Conservation (phyloP, 2,329 filamentous ascomycete species). For the Cladophialophora chaetospira region DNA sequence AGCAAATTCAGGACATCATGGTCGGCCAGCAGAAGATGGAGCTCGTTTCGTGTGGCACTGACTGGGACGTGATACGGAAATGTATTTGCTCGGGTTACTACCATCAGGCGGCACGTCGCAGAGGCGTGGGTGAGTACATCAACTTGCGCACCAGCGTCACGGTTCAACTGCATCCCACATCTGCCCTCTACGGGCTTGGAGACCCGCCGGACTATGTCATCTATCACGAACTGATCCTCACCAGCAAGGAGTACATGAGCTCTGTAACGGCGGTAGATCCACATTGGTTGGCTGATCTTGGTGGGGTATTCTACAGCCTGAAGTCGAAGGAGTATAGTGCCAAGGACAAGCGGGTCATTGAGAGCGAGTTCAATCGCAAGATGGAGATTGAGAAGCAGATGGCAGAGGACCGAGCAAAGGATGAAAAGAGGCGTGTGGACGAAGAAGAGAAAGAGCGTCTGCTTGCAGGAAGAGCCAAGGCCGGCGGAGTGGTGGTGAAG, state of each 20-base stretch:
- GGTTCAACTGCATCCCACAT: constrained; percentile 92
- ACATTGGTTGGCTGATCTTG: constrained; percentile 94
- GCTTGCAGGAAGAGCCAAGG: constrained; percentile 26
- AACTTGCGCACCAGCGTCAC: constrained; percentile 93
- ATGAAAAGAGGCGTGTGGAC: constrained; percentile 63
- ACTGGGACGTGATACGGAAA: constrained; percentile 93
- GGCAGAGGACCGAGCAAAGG: constrained; percentile 80
- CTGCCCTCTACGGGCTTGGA: constrained; percentile 85
- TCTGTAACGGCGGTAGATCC: constrained; percentile 95
- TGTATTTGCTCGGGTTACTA: constrained; percentile 98
- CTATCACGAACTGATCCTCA: constrained; percentile 97
- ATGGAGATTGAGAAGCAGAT: constrained; percentile 94
- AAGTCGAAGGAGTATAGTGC: constrained; percentile 97
- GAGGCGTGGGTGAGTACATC: constrained; percentile 95
- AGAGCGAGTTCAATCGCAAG: constrained; percentile 87
- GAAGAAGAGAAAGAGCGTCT: constrained; percentile 42
- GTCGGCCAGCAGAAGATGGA: constrained; percentile 81
- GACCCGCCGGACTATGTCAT: constrained; percentile 96
- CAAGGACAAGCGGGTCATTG: constrained; percentile 80
- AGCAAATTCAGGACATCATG: constrained; percentile 94
- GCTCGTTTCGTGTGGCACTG: constrained; percentile 84
- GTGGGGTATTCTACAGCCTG: constrained; percentile 94
- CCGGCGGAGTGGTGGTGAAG: constrained; percentile 29
- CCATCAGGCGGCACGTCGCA: constrained; percentile 93
- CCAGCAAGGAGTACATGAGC: constrained; percentile 92